These are phyloP conservation scores for Hymenoscyphus infarciens DNA, from an alignment of 2,329 filamentous ascomycete species.

Conservation along the genomic window DNA sequence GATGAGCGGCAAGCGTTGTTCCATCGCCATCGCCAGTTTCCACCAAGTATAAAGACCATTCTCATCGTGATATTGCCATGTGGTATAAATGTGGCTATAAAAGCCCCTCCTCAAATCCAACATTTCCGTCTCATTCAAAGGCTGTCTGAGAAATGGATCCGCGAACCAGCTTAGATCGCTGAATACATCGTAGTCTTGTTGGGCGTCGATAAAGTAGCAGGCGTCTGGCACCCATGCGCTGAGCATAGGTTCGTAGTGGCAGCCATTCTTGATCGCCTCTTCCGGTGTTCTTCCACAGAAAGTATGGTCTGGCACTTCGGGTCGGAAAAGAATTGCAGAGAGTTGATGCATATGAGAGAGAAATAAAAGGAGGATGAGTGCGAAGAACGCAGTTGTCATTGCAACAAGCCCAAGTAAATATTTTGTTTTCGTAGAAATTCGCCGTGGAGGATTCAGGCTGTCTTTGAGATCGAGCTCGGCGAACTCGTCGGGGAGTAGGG, in stretches of 20 bases:
- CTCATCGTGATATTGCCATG: neutral
- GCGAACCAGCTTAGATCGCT: neutral
- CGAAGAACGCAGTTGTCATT: neutral
- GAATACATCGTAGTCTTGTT: neutral
- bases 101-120: neutral
- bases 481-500: neutral
- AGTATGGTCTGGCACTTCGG: neutral
- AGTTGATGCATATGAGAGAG: neutral
- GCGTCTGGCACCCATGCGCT: neutral
- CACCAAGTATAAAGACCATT: neutral
- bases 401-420: neutral
- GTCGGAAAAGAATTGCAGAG: neutral
- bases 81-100: neutral
- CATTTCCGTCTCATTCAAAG: neutral
- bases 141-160: neutral
- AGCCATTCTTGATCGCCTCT: neutral
- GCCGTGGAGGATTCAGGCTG: neutral
- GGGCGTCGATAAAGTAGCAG: neutral
- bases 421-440: neutral
- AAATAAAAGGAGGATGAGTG: neutral
- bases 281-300: neutral
- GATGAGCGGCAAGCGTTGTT: neutral
- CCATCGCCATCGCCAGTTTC: neutral
- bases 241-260: neutral
- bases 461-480: too few species aligned